These are phyloP conservation scores for Hawksworthiomyces lignivorus DNA, from an alignment of 2,329 filamentous ascomycete genomes.

Conservation along the genomic window DNA sequence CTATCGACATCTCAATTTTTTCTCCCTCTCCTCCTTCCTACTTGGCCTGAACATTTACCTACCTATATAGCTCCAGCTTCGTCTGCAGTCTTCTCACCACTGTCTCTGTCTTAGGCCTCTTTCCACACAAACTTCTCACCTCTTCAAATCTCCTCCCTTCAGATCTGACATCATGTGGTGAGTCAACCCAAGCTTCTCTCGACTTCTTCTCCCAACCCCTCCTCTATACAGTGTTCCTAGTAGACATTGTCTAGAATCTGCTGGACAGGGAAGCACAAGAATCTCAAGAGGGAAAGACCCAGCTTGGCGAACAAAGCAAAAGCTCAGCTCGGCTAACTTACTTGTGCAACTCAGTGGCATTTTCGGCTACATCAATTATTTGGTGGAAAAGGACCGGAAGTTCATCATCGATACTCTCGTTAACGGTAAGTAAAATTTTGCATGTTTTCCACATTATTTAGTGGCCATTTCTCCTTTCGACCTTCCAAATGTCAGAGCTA, in stretches of 20 bases:
- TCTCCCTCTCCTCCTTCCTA: constrained; percentile 1
- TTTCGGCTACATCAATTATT: constrained; percentile 98
- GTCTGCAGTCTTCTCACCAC: not conserved
- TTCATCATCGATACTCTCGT: constrained; percentile 93
- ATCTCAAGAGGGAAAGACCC: too few relatives aligned
- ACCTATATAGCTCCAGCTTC: too few relatives aligned
- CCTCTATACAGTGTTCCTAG: not conserved
- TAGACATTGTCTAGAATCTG: not conserved
- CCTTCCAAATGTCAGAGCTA: constrained; percentile 22
- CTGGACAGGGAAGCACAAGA: too few relatives aligned
- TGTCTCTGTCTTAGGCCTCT: not conserved
- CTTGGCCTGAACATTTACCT: too few relatives aligned
- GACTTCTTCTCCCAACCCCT: not conserved
- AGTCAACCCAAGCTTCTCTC: constrained; percentile 4
- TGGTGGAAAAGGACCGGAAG: constrained; percentile 97
- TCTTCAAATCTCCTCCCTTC: not conserved
- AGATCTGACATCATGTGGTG: constrained; percentile 28
- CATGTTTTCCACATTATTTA: too few relatives aligned
- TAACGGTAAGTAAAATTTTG: constrained; percentile 68
- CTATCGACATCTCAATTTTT: not conserved
- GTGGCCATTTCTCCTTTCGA: not conserved
- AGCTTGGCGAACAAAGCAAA: not conserved
- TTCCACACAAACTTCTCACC: not conserved
- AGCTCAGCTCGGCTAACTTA: constrained; percentile 17
- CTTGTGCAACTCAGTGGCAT: constrained; percentile 58